These are phyloP conservation scores for Dimargaris cristalligena DNA, from an alignment of 192 early-diverging fungal species.

Conservation along the genomic window DNA sequence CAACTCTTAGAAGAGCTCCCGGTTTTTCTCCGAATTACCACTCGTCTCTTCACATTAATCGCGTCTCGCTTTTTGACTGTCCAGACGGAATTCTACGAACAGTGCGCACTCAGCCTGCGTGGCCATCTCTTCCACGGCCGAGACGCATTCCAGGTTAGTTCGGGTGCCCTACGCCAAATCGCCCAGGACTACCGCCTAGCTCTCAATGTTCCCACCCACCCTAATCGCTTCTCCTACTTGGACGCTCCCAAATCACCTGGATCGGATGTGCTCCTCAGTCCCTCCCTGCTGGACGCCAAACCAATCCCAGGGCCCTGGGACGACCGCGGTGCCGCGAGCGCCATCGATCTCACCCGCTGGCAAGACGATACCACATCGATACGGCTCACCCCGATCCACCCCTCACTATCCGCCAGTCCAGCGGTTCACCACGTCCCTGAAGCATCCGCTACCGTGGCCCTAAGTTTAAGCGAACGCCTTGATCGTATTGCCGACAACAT, in stretches of 20 bases:
- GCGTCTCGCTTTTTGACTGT: neutral
- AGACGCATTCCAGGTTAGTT: neutral
- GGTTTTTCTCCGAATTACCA: neutral
- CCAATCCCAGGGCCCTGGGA: neutral
- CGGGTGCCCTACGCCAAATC: neutral
- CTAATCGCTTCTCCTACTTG: neutral
- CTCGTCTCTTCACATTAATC: neutral
- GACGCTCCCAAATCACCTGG: neutral
- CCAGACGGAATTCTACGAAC: slow-evolving; percentile 3
- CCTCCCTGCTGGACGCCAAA: neutral
- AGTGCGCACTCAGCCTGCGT: neutral
- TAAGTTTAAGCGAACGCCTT: slow-evolving; percentile 3
- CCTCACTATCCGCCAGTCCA: neutral
- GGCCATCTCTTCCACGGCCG: neutral
- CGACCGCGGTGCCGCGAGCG: neutral
- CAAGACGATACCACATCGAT: neutral
- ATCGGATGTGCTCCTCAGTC: neutral
- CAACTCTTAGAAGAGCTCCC: neutral
- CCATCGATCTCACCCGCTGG: neutral
- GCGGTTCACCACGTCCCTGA: neutral
- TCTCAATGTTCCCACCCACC: slow-evolving; percentile 6
- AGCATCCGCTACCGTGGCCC: slow-evolving; percentile 7
- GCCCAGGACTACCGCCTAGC: slow-evolving; percentile 7
- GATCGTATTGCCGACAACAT: slow-evolving; percentile 5
- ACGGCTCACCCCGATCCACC: neutral